phyloP scores from a whole-genome alignment of 1,284 basidiomycete genomes.

The Stygiomarasmius scandens region DNA sequence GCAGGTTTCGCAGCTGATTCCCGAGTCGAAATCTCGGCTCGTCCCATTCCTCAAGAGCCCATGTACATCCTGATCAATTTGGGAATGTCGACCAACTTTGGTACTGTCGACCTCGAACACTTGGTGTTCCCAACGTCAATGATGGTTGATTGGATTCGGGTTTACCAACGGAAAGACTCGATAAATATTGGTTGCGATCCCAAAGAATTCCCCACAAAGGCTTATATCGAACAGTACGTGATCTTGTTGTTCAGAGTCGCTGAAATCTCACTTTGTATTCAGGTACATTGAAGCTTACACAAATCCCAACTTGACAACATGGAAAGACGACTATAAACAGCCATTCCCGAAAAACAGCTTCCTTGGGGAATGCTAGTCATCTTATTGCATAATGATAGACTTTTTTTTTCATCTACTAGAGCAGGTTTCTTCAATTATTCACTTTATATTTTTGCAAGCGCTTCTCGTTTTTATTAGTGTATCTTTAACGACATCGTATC shows the following conservation, averaged over 20 bases:
- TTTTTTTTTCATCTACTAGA: neutral
- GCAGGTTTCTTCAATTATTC: neutral
- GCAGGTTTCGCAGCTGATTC: slow-evolving; percentile 72
- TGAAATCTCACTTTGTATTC: slow-evolving; percentile 4
- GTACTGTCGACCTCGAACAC: slow-evolving; percentile 63
- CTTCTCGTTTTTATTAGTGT: too few relatives aligned
- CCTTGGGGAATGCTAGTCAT: slow-evolving; percentile 50
- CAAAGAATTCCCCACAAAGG: slow-evolving; percentile 70
- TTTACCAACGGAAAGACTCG: slow-evolving; percentile 72
- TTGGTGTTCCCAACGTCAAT: slow-evolving; percentile 73
- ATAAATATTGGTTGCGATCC: slow-evolving; percentile 88
- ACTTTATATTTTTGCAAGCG: too few relatives aligned
- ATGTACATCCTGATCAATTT: slow-evolving; percentile 86
- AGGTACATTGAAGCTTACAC: slow-evolving; percentile 56
- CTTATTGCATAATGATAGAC: neutral
- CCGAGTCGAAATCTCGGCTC: slow-evolving; percentile 65
- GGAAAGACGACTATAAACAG: slow-evolving; percentile 61
- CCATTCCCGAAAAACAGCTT: slow-evolving; percentile 62
- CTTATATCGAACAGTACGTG: slow-evolving; percentile 72
- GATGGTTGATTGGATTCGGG: slow-evolving; percentile 82
- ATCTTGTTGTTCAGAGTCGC: neutral
- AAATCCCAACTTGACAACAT: slow-evolving; percentile 62
- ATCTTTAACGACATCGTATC: too few relatives aligned
- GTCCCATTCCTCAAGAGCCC: slow-evolving; percentile 84
- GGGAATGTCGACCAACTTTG: slow-evolving; percentile 83